A percentile compares a stretch with the other conserved stretches of the same genome.
Evolutionary conservation across 2,329 filamentous ascomycete genomes (phyloP).

Genomic region (Macrophomina tecta): DNA sequence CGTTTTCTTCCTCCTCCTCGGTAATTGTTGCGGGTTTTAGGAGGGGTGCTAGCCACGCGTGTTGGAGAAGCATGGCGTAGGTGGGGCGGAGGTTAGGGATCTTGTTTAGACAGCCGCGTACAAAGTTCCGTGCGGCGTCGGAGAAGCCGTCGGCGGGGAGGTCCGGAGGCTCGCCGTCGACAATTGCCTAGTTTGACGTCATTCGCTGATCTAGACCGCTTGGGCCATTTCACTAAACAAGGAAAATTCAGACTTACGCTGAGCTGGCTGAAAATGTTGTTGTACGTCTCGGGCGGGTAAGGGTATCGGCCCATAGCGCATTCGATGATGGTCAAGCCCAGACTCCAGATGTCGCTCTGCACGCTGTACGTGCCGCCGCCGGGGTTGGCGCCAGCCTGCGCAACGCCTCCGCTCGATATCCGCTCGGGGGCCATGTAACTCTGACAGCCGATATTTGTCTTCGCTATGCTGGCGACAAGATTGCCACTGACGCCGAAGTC

Average conservation of each 20-base stretch:
- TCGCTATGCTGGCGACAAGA: slow-evolving; percentile 94
- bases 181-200: slow-evolving; percentile 75
- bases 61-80: slow-evolving; percentile 86
- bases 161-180: slow-evolving; percentile 92
- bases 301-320: slow-evolving; percentile 94
- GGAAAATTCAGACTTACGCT: slow-evolving; percentile 69
- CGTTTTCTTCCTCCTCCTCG: slow-evolving; percentile 68
- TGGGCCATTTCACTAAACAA: neutral
- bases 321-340: slow-evolving; percentile 93
- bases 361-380: slow-evolving; percentile 91
- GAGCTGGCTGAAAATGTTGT: slow-evolving; percentile 97
- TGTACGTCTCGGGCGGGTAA: slow-evolving; percentile 95
- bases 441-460: slow-evolving; percentile 98
- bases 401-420: slow-evolving; percentile 84
- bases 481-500: slow-evolving; percentile 98
- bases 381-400: slow-evolving; percentile 70
- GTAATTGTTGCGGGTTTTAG: slow-evolving; percentile 77
- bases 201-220: slow-evolving; percentile 13
- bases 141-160: slow-evolving; percentile 82
- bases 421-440: slow-evolving; percentile 99
- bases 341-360: slow-evolving; percentile 96
- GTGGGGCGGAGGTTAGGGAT: slow-evolving; percentile 90
- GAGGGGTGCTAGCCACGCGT: slow-evolving; percentile 82
- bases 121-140: slow-evolving; percentile 81
- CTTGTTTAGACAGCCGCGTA: slow-evolving; percentile 89